Percentiles rank a stretch among this genome's conserved stretches.
Evolutionary conservation across 2,329 filamentous ascomycete species (phyloP).

Genomic region (Microcyclospora pomicola): DNA sequence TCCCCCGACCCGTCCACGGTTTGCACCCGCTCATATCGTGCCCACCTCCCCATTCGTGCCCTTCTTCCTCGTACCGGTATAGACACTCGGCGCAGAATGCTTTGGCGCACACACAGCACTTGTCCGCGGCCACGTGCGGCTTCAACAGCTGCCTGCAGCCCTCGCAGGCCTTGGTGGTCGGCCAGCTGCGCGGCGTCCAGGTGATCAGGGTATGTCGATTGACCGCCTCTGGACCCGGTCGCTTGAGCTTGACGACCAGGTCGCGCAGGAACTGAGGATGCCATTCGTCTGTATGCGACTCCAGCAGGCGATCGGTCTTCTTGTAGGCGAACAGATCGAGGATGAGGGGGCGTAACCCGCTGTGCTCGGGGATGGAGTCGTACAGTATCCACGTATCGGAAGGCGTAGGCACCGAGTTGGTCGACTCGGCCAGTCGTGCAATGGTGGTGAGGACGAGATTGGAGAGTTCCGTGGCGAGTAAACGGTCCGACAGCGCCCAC

Average conservation of each 20-base stretch:
- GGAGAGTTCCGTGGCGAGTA: slow-evolving; percentile 32
- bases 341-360: slow-evolving; percentile 28
- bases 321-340: slow-evolving; percentile 40
- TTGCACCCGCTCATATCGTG: slow-evolving; percentile 25
- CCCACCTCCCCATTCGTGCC: slow-evolving; percentile 12
- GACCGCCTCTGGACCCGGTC: slow-evolving; percentile 30
- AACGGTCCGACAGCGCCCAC: slow-evolving; percentile 33
- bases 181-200: slow-evolving; percentile 26
- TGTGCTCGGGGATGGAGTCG: slow-evolving; percentile 27
- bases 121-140: slow-evolving; percentile 24
- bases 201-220: slow-evolving; percentile 27
- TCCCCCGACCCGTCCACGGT: slow-evolving; percentile 23
- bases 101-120: slow-evolving; percentile 29
- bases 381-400: slow-evolving; percentile 36
- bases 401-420: slow-evolving; percentile 37
- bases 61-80: slow-evolving; percentile 17
- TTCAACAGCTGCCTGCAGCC: slow-evolving; percentile 26
- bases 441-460: slow-evolving; percentile 33
- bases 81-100: slow-evolving; percentile 30
- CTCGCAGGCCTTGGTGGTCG: slow-evolving; percentile 24
- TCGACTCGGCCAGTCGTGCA: slow-evolving; percentile 31
- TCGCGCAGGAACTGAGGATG: slow-evolving; percentile 35
- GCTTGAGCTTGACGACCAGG: slow-evolving; percentile 32
- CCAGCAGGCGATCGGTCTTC: slow-evolving; percentile 36
- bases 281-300: slow-evolving; percentile 34